A percentile compares a stretch with the other conserved stretches of the same genome.
Conservation (phyloP, 208 protist genomes). For the Crithidia expoeki region DNA sequence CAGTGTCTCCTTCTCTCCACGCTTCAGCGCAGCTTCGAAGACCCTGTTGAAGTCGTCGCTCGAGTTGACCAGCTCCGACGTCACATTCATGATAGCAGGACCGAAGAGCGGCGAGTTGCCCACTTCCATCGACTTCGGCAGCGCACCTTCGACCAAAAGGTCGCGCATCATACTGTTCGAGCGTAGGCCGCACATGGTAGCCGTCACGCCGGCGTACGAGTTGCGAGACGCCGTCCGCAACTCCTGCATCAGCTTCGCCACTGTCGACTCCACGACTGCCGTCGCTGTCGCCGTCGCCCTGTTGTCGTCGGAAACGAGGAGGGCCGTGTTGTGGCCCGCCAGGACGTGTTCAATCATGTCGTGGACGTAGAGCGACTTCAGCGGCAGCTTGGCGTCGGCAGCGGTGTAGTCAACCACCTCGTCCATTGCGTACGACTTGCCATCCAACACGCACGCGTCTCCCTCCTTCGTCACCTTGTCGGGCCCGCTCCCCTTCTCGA, state of each 20-base stretch:
- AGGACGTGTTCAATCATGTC: conserved; percentile 53
- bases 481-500: conserved; percentile 7
- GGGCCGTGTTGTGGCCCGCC: conserved; percentile 56
- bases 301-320: conserved; percentile 53
- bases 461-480: conserved; percentile 22
- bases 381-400: conserved; percentile 3
- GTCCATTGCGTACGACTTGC: conserved; percentile 32
- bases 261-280: conserved; percentile 24
- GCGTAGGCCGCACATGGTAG: conserved; percentile 43
- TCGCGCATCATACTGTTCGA: conserved; percentile 34
- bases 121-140: conserved; percentile 32
- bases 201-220: conserved; percentile 32
- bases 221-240: conserved; percentile 28
- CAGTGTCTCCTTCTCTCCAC: conserved; percentile 30
- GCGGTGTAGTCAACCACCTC: conserved; percentile 45
- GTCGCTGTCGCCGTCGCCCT: conserved; percentile 25
- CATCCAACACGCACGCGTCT: conserved; percentile 30
- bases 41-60: conserved; percentile 35
- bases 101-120: conserved; percentile 63
- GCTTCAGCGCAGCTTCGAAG: conserved; percentile 34
- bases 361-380: conserved; percentile 34
- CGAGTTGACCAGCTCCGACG: conserved; percentile 26
- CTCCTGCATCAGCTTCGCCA: conserved; percentile 35
- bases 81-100: conserved; percentile 41
- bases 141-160: conserved; percentile 34